A percentile compares a stretch with the other conserved stretches of the same genome.
phyloP scores from a whole-genome alignment of 116 monocot genomes.

The Thalassia testudinum region DNA sequence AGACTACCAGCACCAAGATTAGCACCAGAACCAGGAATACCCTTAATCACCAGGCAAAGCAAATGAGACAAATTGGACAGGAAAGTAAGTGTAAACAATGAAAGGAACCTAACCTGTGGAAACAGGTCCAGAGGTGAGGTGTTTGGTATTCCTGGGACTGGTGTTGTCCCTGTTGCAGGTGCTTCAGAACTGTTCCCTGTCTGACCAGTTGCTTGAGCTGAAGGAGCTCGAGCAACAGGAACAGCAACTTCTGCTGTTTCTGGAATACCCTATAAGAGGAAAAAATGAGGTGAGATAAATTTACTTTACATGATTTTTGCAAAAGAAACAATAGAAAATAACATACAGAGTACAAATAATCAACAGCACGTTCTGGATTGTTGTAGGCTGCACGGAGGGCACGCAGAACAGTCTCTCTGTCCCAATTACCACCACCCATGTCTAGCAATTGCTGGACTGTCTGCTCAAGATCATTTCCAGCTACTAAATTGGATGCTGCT shows the following conservation, averaged over 20 bases:
- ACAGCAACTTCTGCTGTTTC: conserved; percentile 42
- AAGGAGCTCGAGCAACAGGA: conserved; percentile 23
- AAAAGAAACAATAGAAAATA: neutral
- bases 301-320: neutral
- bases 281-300: conserved; percentile 3
- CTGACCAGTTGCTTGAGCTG: conserved; percentile 15
- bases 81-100: neutral
- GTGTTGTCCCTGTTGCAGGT: conserved; percentile 9
- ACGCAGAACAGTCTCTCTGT: conserved; percentile 58
- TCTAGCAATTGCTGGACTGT: conserved; percentile 75
- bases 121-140: conserved; percentile 64
- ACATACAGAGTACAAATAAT: conserved; percentile 88
- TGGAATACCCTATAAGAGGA: conserved; percentile 51
- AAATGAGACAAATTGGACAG: neutral
- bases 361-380: conserved; percentile 98
- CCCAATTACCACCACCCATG: conserved; percentile 98
- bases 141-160: conserved; percentile 49
- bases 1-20: conserved; percentile 24
- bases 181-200: conserved; percentile 13
- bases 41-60: conserved; percentile 8
- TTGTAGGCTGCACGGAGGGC: conserved; percentile 97
- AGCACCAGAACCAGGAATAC: conserved; percentile 8
- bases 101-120: conserved; percentile 42
- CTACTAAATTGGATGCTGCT: conserved; percentile 71
- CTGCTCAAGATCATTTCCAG: conserved; percentile 50